phyloP scores from a whole-genome alignment of 805 yeast genomes.

The Zygotorulaspora florentina region DNA sequence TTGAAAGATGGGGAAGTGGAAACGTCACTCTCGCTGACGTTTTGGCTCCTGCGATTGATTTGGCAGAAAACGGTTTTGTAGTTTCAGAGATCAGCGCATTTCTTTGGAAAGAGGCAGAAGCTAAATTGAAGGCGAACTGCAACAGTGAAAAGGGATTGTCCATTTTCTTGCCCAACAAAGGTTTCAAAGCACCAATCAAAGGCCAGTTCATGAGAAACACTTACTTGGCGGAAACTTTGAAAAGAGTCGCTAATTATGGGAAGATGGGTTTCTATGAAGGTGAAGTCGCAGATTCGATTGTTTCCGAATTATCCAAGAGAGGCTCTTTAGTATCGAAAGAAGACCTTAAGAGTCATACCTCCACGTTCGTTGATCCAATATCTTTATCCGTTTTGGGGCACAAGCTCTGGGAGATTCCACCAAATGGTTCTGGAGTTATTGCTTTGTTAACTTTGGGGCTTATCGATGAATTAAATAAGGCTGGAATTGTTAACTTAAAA shows the following conservation, averaged over 20 bases:
- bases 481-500: conserved; percentile 42
- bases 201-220: conserved; percentile 57
- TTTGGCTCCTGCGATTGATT: conserved; percentile 59
- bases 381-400: conserved; percentile 48
- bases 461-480: conserved; percentile 49
- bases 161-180: conserved; percentile 38
- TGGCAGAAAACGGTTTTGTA: conserved; percentile 66
- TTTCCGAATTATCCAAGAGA: conserved; percentile 45
- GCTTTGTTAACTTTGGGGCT: conserved; percentile 69
- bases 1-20: conserved; percentile 69
- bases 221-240: conserved; percentile 50
- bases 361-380: conserved; percentile 65
- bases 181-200: conserved; percentile 45
- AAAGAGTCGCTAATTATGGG: conserved; percentile 51
- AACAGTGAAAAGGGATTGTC: conserved; percentile 10
- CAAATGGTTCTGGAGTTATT: conserved; percentile 77
- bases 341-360: conserved; percentile 55
- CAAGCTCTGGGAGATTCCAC: conserved; percentile 76
- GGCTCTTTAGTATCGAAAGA: conserved; percentile 54
- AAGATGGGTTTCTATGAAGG: conserved; percentile 68
- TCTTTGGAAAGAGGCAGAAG: conserved; percentile 45
- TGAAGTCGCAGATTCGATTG: conserved; percentile 60
- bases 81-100: conserved; percentile 55
- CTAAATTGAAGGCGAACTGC: conserved; percentile 21
- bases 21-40: conserved; percentile 55